These are phyloP conservation scores for Leucocoprinus birnbaumii DNA, from an alignment of 768 basidiomycete species.

Conservation along the genomic window DNA sequence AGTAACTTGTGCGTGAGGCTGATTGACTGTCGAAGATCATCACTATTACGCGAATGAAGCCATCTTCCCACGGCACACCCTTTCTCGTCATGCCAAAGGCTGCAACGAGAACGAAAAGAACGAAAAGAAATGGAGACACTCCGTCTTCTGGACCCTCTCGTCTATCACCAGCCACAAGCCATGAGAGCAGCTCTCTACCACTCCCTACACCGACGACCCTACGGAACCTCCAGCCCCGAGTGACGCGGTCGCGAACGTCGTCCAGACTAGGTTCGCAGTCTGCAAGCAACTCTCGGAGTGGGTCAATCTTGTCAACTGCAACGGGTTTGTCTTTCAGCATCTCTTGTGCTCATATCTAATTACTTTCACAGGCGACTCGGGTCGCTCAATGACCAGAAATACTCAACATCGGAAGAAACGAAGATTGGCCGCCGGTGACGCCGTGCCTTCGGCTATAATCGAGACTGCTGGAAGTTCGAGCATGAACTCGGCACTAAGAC, in stretches of 20 bases:
- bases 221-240: conserved; percentile 17
- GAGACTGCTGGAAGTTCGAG: not conserved
- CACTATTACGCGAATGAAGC: too few species aligned
- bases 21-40: too few species aligned
- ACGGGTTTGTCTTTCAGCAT: not conserved
- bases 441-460: too few species aligned
- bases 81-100: not conserved
- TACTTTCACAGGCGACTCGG: too few species aligned
- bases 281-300: conserved; percentile 6
- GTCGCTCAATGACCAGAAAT: too few species aligned
- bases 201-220: conserved; percentile 23
- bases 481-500: not conserved
- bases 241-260: conserved; percentile 17
- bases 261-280: conserved; percentile 17
- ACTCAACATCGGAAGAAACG: too few species aligned
- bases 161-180: not conserved
- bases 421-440: too few species aligned
- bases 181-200: conserved; percentile 10
- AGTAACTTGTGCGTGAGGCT: too few species aligned
- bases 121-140: not conserved
- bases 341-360: too few species aligned
- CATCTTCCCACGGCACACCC: not conserved
- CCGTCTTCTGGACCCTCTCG: not conserved
- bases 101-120: not conserved
- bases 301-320: conserved; percentile 4